These are phyloP conservation scores for Casaregolazyma lundiana DNA, from an alignment of 1,139 yeast species.

Conservation along the genomic window DNA sequence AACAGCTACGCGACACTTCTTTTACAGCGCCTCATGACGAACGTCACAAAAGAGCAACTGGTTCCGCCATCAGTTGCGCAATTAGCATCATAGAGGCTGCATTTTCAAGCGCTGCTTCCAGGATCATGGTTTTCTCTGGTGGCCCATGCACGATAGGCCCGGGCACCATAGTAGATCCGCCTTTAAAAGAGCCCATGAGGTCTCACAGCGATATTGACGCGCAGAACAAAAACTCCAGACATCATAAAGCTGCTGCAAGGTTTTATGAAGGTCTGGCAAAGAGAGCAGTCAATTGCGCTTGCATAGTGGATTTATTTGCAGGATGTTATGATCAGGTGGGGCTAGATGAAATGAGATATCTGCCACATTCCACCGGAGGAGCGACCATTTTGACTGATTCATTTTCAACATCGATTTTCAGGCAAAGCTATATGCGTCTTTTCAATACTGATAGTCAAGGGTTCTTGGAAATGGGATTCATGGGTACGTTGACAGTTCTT, in stretches of 20 bases:
- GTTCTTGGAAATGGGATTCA: constrained; percentile 71
- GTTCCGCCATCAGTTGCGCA: constrained; percentile 63
- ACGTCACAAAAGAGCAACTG: constrained; percentile 59
- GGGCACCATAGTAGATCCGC: constrained; percentile 80
- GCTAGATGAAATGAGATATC: constrained; percentile 83
- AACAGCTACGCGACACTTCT: constrained; percentile 48
- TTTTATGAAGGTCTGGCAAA: constrained; percentile 72
- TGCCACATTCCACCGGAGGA: constrained; percentile 86
- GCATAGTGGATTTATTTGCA: constrained; percentile 82
- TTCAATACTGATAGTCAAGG: constrained; percentile 82
- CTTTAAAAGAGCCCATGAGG: constrained; percentile 86
- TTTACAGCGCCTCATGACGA: constrained; percentile 46
- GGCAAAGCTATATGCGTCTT: constrained; percentile 80
- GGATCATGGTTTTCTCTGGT: constrained; percentile 58
- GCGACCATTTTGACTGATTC: constrained; percentile 83
- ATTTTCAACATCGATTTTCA: constrained; percentile 88
- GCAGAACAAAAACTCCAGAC: constrained; percentile 58
- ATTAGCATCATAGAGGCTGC: constrained; percentile 46
- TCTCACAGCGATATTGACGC: constrained; percentile 90
- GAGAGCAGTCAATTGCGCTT: constrained; percentile 67
- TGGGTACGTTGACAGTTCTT: constrained; percentile 63
- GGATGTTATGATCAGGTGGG: constrained; percentile 98
- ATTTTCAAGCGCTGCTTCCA: constrained; percentile 51
- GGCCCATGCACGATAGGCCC: constrained; percentile 92
- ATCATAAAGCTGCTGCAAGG: constrained; percentile 79